Conservation (phyloP, 2,329 filamentous ascomycete genomes). For the Septoria petroselini region DNA sequence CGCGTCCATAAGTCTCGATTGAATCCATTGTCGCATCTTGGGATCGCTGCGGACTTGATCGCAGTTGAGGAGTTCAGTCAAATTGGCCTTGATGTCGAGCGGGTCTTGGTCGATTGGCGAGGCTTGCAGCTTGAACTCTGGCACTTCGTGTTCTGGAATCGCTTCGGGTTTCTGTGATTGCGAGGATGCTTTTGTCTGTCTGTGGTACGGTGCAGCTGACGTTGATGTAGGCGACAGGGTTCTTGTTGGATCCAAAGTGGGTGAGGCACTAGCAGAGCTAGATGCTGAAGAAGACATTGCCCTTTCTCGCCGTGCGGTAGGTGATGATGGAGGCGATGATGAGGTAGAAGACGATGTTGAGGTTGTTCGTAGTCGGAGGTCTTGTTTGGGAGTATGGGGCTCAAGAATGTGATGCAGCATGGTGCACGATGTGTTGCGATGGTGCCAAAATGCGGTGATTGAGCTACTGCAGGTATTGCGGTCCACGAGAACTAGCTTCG, state of each 20-base stretch:
- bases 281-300: slow-evolving; percentile 28
- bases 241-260: slow-evolving; percentile 19
- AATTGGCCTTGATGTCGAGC: slow-evolving; percentile 53
- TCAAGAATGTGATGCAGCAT: not conserved
- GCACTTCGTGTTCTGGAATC: slow-evolving; percentile 27
- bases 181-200: slow-evolving; percentile 4
- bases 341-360: not conserved
- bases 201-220: slow-evolving; percentile 29
- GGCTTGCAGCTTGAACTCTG: slow-evolving; percentile 10
- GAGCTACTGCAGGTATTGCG: slow-evolving; percentile 2
- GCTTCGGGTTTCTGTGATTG: slow-evolving; percentile 23
- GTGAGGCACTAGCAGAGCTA: slow-evolving; percentile 27
- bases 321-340: slow-evolving; percentile 5
- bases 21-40: slow-evolving; percentile 51
- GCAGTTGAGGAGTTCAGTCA: slow-evolving; percentile 55
- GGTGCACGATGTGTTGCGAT: not conserved
- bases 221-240: slow-evolving; percentile 28
- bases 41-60: slow-evolving; percentile 49
- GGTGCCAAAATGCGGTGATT: slow-evolving; percentile 3
- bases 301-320: slow-evolving; percentile 17
- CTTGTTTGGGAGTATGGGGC: not conserved
- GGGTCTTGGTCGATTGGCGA: slow-evolving; percentile 34
- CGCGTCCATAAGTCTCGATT: slow-evolving; percentile 53
- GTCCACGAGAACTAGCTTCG: slow-evolving; percentile 7
- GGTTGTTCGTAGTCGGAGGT: not conserved